A percentile compares a stretch with the other conserved stretches of the same genome.
Conservation (phyloP, 1,139 yeast species). For the Debaryomyces robertsiae region DNA sequence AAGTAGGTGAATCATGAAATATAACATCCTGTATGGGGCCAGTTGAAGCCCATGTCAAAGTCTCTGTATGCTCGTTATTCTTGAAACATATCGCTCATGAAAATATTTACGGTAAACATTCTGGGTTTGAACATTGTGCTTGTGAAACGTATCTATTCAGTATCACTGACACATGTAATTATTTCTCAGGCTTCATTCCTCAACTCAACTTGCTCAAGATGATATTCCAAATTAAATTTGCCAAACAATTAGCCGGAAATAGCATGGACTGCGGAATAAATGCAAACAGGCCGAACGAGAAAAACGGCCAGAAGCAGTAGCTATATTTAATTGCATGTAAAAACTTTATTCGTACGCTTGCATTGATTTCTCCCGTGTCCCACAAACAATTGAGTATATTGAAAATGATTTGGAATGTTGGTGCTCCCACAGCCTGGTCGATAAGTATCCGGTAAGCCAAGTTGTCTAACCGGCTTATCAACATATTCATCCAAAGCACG, state of each 20-base stretch:
- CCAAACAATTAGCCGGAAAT: slow-evolving; percentile 61
- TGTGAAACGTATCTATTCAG: too few species aligned
- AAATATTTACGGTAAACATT: too few species aligned
- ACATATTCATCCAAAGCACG: slow-evolving; percentile 56
- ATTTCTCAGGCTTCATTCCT: slow-evolving; percentile 5
- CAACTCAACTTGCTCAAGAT: slow-evolving; percentile 42
- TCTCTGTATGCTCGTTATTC: too few species aligned
- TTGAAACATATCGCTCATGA: too few species aligned
- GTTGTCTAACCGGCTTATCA: slow-evolving; percentile 40
- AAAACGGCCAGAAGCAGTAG: slow-evolving; percentile 62
- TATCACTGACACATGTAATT: too few species aligned
- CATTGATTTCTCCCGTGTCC: slow-evolving; percentile 51
- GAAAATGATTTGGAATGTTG: slow-evolving; percentile 55
- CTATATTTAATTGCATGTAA: slow-evolving; percentile 53
- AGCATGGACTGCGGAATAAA: slow-evolving; percentile 49
- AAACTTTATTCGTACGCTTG: slow-evolving; percentile 35
- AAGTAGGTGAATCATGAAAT: too few species aligned
- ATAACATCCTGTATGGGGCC: too few species aligned
- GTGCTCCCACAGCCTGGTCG: slow-evolving; percentile 60
- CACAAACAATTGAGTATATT: slow-evolving; percentile 52
- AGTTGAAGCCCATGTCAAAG: too few species aligned
- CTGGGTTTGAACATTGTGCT: too few species aligned
- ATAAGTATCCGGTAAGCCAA: slow-evolving; percentile 41
- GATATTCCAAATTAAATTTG: slow-evolving; percentile 58
- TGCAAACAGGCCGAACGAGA: slow-evolving; percentile 52